A percentile compares a stretch with the other conserved stretches of the same genome.
phyloP scores from a whole-genome alignment of 768 basidiomycete genomes.

The Tylopilus sp. region DNA sequence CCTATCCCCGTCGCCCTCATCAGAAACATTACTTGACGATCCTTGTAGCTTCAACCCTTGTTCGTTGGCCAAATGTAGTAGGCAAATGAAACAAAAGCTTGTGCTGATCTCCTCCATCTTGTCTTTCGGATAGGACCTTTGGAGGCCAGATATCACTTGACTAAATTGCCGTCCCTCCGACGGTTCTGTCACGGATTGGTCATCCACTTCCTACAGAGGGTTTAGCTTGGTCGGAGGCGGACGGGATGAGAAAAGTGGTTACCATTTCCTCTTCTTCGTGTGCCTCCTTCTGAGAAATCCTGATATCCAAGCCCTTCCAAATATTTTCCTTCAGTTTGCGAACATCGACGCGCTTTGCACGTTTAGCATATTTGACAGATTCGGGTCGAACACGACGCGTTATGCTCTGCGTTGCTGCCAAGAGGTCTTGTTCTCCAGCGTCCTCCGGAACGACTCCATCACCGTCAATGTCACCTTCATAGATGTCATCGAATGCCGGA shows the following conservation, averaged over 20 bases:
- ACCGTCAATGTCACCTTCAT: constrained; percentile 45
- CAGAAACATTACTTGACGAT: constrained; percentile 33
- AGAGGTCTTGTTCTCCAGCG: constrained; percentile 80
- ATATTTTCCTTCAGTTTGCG: constrained; percentile 97
- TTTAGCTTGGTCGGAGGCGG: neutral
- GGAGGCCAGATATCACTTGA: constrained; percentile 78
- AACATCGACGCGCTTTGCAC: constrained; percentile 95
- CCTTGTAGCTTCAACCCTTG: constrained; percentile 84
- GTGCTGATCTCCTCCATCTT: constrained; percentile 99
- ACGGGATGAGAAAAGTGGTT: neutral
- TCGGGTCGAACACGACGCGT: constrained; percentile 82
- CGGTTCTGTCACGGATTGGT: constrained; percentile 54
- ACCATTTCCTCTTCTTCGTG: constrained; percentile 57
- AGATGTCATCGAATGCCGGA: constrained; percentile 61
- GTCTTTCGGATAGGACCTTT: constrained; percentile 80
- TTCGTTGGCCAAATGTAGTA: constrained; percentile 95
- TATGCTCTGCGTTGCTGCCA: constrained; percentile 75
- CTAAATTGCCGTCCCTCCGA: constrained; percentile 67
- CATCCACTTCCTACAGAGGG: constrained; percentile 50
- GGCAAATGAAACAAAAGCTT: constrained; percentile 98
- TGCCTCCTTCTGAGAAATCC: constrained; percentile 39
- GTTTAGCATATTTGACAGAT: constrained; percentile 89
- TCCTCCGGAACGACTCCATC: constrained; percentile 48
- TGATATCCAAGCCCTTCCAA: constrained; percentile 88
- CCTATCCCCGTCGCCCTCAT: constrained; percentile 36